Percentiles rank a stretch among this genome's conserved stretches.
Evolutionary conservation across 163 green algal species (phyloP).

Genomic region (Volvox carteri): DNA sequence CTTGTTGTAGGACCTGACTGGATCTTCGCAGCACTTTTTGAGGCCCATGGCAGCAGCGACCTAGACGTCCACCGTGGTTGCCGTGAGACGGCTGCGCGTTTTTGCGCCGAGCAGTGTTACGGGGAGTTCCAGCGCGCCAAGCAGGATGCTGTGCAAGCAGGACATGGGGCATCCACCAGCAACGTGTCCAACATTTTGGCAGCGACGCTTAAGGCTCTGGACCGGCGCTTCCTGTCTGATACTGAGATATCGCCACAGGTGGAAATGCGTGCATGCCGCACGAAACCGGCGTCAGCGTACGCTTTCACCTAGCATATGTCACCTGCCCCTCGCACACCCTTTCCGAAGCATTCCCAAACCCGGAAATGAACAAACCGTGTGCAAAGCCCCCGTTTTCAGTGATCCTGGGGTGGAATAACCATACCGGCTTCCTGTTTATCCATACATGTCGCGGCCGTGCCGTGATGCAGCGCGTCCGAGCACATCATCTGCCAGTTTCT

Average conservation of each 20-base stretch:
- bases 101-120: conserved; percentile 24
- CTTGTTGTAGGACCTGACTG: conserved; percentile 19
- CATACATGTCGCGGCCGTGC: too few relatives aligned
- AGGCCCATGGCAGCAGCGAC: conserved; percentile 9
- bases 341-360: too few relatives aligned
- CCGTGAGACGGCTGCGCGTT: conserved; percentile 17
- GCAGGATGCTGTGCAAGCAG: not conserved
- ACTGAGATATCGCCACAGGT: not conserved
- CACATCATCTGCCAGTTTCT: too few relatives aligned
- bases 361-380: too few relatives aligned
- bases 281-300: too few relatives aligned
- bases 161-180: not conserved
- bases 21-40: conserved; percentile 19
- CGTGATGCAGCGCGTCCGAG: too few relatives aligned
- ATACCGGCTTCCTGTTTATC: too few relatives aligned
- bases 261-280: too few relatives aligned
- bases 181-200: not conserved
- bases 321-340: too few relatives aligned
- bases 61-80: not conserved
- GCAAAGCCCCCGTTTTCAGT: too few relatives aligned
- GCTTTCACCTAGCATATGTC: too few relatives aligned
- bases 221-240: conserved; percentile 23
- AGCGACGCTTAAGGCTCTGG: not conserved
- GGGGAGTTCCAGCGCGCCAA: not conserved
- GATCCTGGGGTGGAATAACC: too few relatives aligned